Evolutionary conservation across 768 basidiomycete species (phyloP).

Genomic region (Asterophora lycoperdoides): DNA sequence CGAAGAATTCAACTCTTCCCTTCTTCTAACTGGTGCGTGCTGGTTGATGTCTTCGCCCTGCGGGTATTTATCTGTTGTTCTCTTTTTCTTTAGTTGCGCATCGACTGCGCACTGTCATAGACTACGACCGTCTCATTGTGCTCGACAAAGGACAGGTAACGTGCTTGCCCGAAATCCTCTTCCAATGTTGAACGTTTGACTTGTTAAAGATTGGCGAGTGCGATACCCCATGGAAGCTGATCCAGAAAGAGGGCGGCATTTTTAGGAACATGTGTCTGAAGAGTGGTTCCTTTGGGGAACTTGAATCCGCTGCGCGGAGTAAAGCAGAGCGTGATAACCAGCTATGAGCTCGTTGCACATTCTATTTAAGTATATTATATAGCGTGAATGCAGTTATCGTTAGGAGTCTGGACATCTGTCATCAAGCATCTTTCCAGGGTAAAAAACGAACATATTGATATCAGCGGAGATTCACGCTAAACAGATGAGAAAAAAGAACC

Average conservation of each 20-base stretch:
- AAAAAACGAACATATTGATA: too few relatives aligned
- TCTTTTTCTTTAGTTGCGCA: slow-evolving; percentile 59
- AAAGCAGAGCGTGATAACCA: slow-evolving; percentile 10
- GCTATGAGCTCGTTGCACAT: too few relatives aligned
- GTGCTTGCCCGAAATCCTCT: too few relatives aligned
- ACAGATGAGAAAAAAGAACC: background rate
- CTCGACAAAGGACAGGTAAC: slow-evolving; percentile 63
- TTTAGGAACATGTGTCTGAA: slow-evolving; percentile 25
- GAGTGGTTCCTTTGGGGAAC: slow-evolving; percentile 23
- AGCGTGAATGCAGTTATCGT: too few relatives aligned
- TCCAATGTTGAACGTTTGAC: too few relatives aligned
- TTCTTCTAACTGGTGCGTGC: slow-evolving; percentile 65
- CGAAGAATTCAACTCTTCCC: slow-evolving; percentile 73
- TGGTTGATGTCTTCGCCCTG: too few relatives aligned
- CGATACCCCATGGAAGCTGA: slow-evolving; percentile 68
- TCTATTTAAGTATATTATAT: too few relatives aligned
- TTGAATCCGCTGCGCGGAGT: slow-evolving; percentile 18
- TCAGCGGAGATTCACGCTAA: too few relatives aligned
- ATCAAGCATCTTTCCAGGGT: too few relatives aligned
- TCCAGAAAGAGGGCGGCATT: slow-evolving; percentile 57
- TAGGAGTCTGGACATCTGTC: too few relatives aligned
- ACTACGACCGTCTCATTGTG: slow-evolving; percentile 76
- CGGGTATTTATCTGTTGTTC: background rate
- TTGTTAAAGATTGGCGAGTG: slow-evolving; percentile 49
- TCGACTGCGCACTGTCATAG: slow-evolving; percentile 71